Base-by-base conservation (phyloP, 352 stramenopile species). In the Pythium plurisporium region DNA sequence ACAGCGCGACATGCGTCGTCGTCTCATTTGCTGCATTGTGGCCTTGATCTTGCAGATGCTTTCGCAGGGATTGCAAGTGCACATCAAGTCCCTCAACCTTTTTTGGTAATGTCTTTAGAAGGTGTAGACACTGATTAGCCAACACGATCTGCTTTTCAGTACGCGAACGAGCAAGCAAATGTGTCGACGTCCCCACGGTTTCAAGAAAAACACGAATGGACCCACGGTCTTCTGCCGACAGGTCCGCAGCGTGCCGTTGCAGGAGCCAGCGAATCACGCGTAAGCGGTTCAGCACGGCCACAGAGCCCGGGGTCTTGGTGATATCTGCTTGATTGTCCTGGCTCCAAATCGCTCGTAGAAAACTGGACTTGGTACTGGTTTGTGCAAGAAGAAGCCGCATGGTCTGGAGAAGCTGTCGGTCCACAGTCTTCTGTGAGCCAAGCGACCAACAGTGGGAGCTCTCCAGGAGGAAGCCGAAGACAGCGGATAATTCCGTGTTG, bases 351-450 rank as follows among this genome's bases (percentile, higher is more conserved):
- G 43, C 73, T 48, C 53, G 37, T 17, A 79, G 65, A 30, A 86
- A 73, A 25, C 46, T 70, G 2, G 25, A 27, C 0, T 45, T 36
- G 0, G 71, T 86, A 19, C 37, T 22, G 30, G 67, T 40, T 52
- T 86, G 78, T 1, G 49, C 22, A 5, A 80, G 9, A 7, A 88
- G 36, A 33, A 79, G 26, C 0, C 69, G 71, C n/a, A 84, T 44
- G 33, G 75, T 78, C 27, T 56, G 46, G 5, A 86, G 45, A 3
- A 86, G 67, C 2, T 55, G 49, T 3, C 65, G 60, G 43, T 76
- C 65, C 17, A 85, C 69, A 6, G 55, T 55, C 2, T 26, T 61
- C 27, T 56, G 42, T 34, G 44, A 27, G 12, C 23, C 46, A 7
- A 65, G 29, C 0, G 48, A 67, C 76, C 76, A 85, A 38, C 74